Conservation (phyloP, 2,329 filamentous ascomycete species). For the Monosporascus sp. region DNA sequence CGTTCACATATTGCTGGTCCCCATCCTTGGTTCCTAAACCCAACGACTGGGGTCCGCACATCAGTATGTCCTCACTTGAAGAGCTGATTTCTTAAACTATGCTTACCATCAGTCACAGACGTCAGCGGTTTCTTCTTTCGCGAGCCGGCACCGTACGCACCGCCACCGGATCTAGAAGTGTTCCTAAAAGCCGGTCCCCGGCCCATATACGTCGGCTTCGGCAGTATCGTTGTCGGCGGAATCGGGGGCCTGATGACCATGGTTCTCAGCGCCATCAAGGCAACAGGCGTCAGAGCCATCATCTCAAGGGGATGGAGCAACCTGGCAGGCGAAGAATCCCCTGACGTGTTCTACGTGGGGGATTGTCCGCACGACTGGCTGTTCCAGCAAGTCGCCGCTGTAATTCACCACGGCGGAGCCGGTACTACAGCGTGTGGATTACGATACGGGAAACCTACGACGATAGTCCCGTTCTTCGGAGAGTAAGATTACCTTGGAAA, state of each 20-base stretch:
- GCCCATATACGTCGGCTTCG: slow-evolving; percentile 79
- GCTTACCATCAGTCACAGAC: slow-evolving; percentile 1
- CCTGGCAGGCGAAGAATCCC: background rate
- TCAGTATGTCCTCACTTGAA: background rate
- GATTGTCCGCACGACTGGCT: slow-evolving; percentile 56
- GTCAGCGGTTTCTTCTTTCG: slow-evolving; percentile 75
- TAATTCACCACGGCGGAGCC: slow-evolving; percentile 56
- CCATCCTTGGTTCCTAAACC: too few relatives aligned
- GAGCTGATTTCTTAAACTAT: too few relatives aligned
- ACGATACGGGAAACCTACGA: slow-evolving; percentile 44
- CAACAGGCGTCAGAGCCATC: slow-evolving; percentile 42
- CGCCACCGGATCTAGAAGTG: slow-evolving; percentile 57
- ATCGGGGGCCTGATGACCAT: slow-evolving; percentile 33
- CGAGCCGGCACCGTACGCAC: slow-evolving; percentile 60
- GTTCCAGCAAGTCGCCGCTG: slow-evolving; percentile 48
- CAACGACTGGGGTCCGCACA: too few relatives aligned
- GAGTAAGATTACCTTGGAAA: slow-evolving; percentile 16
- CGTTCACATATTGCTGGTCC: background rate
- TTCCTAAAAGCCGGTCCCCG: slow-evolving; percentile 67
- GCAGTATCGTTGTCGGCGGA: slow-evolving; percentile 67
- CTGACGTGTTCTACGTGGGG: slow-evolving; percentile 42
- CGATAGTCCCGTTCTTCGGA: slow-evolving; percentile 49
- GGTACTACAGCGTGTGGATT: slow-evolving; percentile 55
- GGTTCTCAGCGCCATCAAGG: slow-evolving; percentile 36
- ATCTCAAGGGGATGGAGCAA: slow-evolving; percentile 35